These are phyloP conservation scores for Colletotrichum caudatum DNA, from an alignment of 2,329 filamentous ascomycete species.

Conservation along the genomic window DNA sequence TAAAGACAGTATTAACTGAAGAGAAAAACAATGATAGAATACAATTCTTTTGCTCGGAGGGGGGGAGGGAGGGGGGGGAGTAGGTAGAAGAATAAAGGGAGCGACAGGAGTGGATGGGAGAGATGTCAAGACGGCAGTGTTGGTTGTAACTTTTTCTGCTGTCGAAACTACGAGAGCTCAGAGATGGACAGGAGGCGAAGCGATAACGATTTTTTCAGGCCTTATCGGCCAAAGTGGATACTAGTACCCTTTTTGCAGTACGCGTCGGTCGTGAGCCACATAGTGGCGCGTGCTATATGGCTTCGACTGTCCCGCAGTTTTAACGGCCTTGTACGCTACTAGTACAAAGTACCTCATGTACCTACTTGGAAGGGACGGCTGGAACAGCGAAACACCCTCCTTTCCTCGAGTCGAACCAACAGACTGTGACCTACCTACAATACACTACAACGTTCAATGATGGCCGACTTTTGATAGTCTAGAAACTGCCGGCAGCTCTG, in stretches of 20 bases:
- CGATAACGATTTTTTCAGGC: constrained; percentile 42
- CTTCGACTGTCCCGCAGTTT: constrained; percentile 1
- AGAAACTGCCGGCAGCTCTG: neutral
- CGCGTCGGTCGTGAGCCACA: constrained; percentile 6
- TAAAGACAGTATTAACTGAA: constrained; percentile 21
- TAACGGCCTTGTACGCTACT: neutral
- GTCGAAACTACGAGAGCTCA: constrained; percentile 16
- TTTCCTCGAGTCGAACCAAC: neutral
- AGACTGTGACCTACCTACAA: too few species aligned
- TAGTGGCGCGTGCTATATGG: constrained; percentile 11
- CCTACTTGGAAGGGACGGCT: neutral
- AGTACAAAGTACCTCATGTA: too few species aligned
- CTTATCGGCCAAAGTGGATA: constrained; percentile 23
- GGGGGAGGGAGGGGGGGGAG: neutral
- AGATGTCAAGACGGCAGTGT: neutral
- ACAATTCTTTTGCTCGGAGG: neutral
- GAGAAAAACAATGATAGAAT: constrained; percentile 11
- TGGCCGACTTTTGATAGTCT: neutral
- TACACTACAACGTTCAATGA: neutral
- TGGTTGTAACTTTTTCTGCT: constrained; percentile 26
- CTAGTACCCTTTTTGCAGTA: neutral
- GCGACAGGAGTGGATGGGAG: neutral
- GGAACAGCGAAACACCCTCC: too few species aligned
- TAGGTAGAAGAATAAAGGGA: constrained; percentile 6
- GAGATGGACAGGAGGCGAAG: constrained; percentile 43